A percentile compares a stretch with the other conserved stretches of the same genome.
phyloP scores from a whole-genome alignment of 2,329 filamentous ascomycete species.

The Xylariaceae sp. region DNA sequence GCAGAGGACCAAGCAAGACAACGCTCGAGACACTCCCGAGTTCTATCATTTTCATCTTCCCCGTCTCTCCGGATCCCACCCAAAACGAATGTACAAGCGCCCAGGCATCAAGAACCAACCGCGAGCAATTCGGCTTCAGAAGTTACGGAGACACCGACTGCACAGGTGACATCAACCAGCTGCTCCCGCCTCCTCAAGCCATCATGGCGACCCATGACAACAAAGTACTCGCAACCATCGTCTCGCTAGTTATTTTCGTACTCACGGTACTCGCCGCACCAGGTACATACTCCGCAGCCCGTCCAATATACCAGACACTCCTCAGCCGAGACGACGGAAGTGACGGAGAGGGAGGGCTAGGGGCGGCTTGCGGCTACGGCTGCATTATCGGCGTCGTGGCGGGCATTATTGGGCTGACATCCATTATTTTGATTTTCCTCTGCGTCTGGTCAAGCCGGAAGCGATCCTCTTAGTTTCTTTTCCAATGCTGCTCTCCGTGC shows the following conservation, averaged over 20 bases:
- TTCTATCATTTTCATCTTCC: too few relatives aligned
- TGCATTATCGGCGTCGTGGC: constrained; percentile 9
- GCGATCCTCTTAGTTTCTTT: not conserved
- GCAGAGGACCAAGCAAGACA: too few relatives aligned
- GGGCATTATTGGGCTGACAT: not conserved
- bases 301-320: not conserved
- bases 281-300: not conserved
- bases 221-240: not conserved
- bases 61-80: too few relatives aligned
- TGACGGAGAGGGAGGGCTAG: too few relatives aligned
- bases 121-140: not conserved
- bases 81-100: too few relatives aligned
- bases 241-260: not conserved
- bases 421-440: constrained; percentile 3
- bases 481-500: not conserved
- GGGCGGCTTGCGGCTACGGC: not conserved
- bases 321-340: not conserved
- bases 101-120: not conserved
- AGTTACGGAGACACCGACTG: not conserved
- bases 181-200: not conserved
- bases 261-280: not conserved
- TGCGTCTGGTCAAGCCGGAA: constrained; percentile 1
- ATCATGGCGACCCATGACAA: not conserved
- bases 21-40: too few relatives aligned
- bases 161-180: not conserved